Conservation (phyloP, 768 basidiomycete genomes). For the Phylloporus rhodoxanthus region DNA sequence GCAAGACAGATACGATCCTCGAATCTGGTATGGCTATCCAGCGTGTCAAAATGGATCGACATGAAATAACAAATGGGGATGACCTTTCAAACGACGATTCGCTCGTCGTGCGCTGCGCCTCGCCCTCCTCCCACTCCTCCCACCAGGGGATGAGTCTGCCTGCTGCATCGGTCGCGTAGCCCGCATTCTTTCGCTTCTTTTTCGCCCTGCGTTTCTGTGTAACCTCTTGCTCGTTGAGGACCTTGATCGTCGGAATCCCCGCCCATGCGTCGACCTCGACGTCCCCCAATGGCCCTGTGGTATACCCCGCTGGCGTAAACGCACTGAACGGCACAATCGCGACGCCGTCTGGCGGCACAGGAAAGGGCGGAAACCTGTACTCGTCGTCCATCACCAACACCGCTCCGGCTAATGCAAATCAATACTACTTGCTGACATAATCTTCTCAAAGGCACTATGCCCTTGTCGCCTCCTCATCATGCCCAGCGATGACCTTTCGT, state of each 20-base stretch:
- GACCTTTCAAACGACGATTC: constrained; percentile 24
- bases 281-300: constrained; percentile 6
- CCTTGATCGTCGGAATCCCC: constrained; percentile 23
- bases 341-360: constrained; percentile 35
- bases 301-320: constrained; percentile 30
- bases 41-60: not conserved
- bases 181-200: constrained; percentile 15
- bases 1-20: constrained; percentile 24
- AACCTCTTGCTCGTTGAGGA: constrained; percentile 22
- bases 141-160: constrained; percentile 28
- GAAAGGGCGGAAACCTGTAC: constrained; percentile 44
- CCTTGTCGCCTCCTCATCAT: not conserved
- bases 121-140: constrained; percentile 30
- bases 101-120: constrained; percentile 18
- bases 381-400: not conserved
- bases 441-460: not conserved
- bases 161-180: constrained; percentile 13
- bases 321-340: constrained; percentile 39
- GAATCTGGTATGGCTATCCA: constrained; percentile 7
- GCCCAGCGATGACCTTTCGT: constrained; percentile 9
- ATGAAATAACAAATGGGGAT: constrained; percentile 14
- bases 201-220: constrained; percentile 12
- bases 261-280: constrained; percentile 25
- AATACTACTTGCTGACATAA: constrained; percentile 6
- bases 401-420: no score